Evolutionary conservation across 345 rosid species (phyloP), one percentile per base, ranked within the genome.

Genomic region (Stellera chamaejasme): DNA sequence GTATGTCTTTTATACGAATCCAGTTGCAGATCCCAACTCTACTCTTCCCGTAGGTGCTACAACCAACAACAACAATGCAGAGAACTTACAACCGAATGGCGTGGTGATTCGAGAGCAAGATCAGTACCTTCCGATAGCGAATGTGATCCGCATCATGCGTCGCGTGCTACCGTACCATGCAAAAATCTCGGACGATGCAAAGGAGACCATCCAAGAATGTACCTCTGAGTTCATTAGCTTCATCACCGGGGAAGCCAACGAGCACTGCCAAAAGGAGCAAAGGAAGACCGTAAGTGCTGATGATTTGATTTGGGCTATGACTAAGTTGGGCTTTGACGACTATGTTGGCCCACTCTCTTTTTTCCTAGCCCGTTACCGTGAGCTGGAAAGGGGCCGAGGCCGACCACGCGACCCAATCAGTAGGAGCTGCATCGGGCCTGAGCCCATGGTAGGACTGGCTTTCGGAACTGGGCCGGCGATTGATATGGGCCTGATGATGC

Each of bases 191-290:
- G 89, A 85, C n/a, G 87, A 85, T 11, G 87, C 87, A 11, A 82
- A 82, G 54, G 89, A 82, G 66, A 80, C 82, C 13, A 60, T 85
- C 61, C 93, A 82, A 61, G 93, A 82, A 66, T 82, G 88, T 26
- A 81, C 80, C 27, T 78, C 93, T 0, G 87, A 82, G 80, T 82
- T 58, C 78, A 85, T 85, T 13, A 78, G 88, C 68, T 85, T 85
- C 72, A 59, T 82, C 55, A 82, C 93, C 1, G 84, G 87, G 11
- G 89, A 85, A 52, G 93, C 93, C 11, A 85, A 80, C 13, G 82
- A 80, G 45, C 84, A 82, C 6, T 85, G 89, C 72, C 89, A 85
- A 25, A 74, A 75, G 4, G 87, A 85, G 75, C 87, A 80, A 42
- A 77, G 93, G 50, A 82, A 78, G 77, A 85, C 88, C 15, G 69